Evolutionary conservation across 176 grass and related monocot genomes (phyloP), one percentile per base, ranked within the genome.

Genomic region (Musa beccarii): DNA sequence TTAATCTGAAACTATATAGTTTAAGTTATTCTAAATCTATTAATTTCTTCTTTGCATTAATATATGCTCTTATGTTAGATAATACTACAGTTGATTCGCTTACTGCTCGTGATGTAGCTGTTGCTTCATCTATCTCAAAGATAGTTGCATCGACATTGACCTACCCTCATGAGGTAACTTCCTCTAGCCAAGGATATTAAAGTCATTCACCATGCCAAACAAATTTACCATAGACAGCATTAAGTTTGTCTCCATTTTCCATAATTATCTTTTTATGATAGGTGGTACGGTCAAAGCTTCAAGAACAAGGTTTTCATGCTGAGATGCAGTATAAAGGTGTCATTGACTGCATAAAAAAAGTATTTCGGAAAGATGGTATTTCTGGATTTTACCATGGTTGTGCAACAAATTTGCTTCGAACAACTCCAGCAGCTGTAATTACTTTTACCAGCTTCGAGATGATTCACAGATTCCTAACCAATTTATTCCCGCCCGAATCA

Each of bases 401-500:
- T 4, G 90, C 86, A 8, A 94, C 95, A 56, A 99, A 99, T 77
- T 75, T 99, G 51, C 59, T 99, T 74, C 80, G 95, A 62, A 99
- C 95, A 51, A 99, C 95, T 53, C 95, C 95, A 52, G 95, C 95
- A 24, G 95, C 95, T 78, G 95, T 91, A 56, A 94, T 99, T 63
- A 99, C 95, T 71, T 99, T 99, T 79, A 99, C 95, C 62, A 99
- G 90, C 76, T 99, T 94, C 10, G 95, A 99, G 84, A 92, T 99
- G 93, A 96, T 96, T 54, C 93, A 96, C 74, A 86, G 93, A 72
- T 90, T 81, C 79, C 84, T 93, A 74, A 69, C 88, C 10, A 51
- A 84, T 56, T 25, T 90, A 57, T 74, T 81, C 56, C 83, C 90
- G 59, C 79, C 83, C 15, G 85, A 86, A 56, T 69, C 78, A 17